These are phyloP conservation scores for Fraxinus americana DNA, from an alignment of 257 asterid species.

Conservation along the genomic window DNA sequence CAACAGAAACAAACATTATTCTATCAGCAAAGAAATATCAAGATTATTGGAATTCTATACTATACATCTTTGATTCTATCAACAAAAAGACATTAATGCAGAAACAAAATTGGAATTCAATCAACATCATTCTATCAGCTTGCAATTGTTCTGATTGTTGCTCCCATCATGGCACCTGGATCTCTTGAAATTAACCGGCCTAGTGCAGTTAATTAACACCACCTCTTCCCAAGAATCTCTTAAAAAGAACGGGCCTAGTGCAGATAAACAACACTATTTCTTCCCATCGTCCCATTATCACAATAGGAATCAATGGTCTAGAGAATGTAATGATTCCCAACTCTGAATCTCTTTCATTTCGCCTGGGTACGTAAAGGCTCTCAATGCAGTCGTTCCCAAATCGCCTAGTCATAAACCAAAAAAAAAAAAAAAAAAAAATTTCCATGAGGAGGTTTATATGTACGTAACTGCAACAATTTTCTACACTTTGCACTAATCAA, in stretches of 20 bases:
- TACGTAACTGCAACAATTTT: background rate
- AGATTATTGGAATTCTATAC: too few species aligned
- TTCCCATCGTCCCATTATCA: background rate
- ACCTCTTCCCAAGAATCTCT: too few species aligned
- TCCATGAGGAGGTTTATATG: background rate
- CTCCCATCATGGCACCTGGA: background rate
- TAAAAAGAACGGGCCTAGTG: background rate
- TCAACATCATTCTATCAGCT: too few species aligned
- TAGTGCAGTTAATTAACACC: too few species aligned
- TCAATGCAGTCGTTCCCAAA: background rate
- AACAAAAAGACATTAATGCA: too few species aligned
- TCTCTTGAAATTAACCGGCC: too few species aligned
- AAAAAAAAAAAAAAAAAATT: too few species aligned
- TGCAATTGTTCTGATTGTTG: background rate
- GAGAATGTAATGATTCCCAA: background rate
- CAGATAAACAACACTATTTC: background rate
- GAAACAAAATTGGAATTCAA: too few species aligned
- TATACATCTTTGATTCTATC: too few species aligned
- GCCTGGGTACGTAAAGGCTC: background rate
- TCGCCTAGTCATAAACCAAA: background rate
- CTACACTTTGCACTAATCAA: background rate
- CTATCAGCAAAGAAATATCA: background rate
- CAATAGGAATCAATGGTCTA: background rate
- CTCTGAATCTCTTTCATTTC: background rate
- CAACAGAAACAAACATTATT: too few species aligned